Base-by-base conservation (phyloP, 495 filamentous ascomycete species). In the Platismatia glauca region DNA sequence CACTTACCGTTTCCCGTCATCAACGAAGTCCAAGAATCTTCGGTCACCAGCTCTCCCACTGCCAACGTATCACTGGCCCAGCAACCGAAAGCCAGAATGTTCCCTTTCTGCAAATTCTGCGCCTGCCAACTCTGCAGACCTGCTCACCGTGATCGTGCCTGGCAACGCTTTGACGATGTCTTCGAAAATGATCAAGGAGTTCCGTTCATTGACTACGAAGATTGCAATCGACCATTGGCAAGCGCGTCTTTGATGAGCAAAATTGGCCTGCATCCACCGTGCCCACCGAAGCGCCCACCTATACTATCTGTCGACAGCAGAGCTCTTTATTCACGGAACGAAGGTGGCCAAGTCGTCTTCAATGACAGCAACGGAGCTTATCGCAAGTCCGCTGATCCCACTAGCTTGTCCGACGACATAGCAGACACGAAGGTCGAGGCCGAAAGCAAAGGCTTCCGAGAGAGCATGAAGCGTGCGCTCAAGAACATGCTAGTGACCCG, bases 111-210 rank as follows among this genome's bases (percentile, higher is more conserved):
- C 67, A 75, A 72, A 58, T 80, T 73, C 68, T 79, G 71, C 55
- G 74, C 75, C 63, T 88, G 84, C 66, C 76, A 76, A 22, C 39
- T 35, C 22, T 88, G 85, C 65, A 75, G 78, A 22, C 73, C 73
- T 35, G 71, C 68, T 37, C 75, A 72, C 16, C 65, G 67, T 24
- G 72, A 79, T 13, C 77, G 81, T 52, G 70, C 77, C 6, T 83
- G 69, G 66, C 63, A 80, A 6, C 79, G 76, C 64, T 67, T 87
- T 43, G 68, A 84, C 58, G 77, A 72, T 5, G 68, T 85, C 37
- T 66, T 73, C 16, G 70, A 79, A 16, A 57, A 61, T 27, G 46
- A 60, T 6, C 57, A 55, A 15, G 59, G 65, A 4, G 56, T 60
- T 27, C 44, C 66, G 4, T 41, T 60, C 56, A 46, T 70, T 35